These are phyloP conservation scores for Sporothrix schenckii DNA, from an alignment of 2,329 filamentous ascomycete genomes.

Conservation along the genomic window DNA sequence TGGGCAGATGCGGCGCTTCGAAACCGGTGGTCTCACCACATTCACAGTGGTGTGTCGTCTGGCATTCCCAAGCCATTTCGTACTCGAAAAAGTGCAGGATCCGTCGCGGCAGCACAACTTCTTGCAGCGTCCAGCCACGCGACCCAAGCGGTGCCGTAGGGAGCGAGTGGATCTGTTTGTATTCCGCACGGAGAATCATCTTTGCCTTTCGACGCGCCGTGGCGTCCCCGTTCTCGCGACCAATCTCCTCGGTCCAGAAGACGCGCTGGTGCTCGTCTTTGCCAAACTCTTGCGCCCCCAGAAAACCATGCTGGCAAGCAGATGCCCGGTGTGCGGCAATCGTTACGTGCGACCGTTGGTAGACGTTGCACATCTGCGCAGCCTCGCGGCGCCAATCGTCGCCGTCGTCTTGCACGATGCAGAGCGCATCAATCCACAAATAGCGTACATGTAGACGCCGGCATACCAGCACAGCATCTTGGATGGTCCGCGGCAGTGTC, in stretches of 20 bases:
- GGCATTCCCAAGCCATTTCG: conserved; percentile 31
- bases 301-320: conserved; percentile 28
- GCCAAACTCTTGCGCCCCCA: conserved; percentile 26
- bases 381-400: conserved; percentile 31
- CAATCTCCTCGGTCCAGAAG: conserved; percentile 6
- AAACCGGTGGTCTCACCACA: conserved; percentile 20
- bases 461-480: conserved; percentile 31
- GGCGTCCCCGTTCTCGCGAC: not conserved
- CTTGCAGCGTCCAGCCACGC: conserved; percentile 21
- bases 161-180: not conserved
- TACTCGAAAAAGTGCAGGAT: conserved; percentile 25
- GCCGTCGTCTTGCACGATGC: conserved; percentile 38
- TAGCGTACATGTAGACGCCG: conserved; percentile 34
- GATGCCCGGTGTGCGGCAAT: conserved; percentile 25
- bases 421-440: conserved; percentile 40
- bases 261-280: conserved; percentile 7
- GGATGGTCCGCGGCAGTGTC: not conserved
- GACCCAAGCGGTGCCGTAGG: not conserved
- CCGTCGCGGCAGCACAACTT: conserved; percentile 25
- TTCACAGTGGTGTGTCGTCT: conserved; percentile 20
- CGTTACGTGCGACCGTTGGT: conserved; percentile 29
- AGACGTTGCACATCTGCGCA: conserved; percentile 28
- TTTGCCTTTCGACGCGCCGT: not conserved
- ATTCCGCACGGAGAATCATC: conserved; percentile 3
- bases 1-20: conserved; percentile 14